A percentile compares a stretch with the other conserved stretches of the same genome.
phyloP scores from a whole-genome alignment of 306 rosid genomes.

The Acacia crassicarpa region DNA sequence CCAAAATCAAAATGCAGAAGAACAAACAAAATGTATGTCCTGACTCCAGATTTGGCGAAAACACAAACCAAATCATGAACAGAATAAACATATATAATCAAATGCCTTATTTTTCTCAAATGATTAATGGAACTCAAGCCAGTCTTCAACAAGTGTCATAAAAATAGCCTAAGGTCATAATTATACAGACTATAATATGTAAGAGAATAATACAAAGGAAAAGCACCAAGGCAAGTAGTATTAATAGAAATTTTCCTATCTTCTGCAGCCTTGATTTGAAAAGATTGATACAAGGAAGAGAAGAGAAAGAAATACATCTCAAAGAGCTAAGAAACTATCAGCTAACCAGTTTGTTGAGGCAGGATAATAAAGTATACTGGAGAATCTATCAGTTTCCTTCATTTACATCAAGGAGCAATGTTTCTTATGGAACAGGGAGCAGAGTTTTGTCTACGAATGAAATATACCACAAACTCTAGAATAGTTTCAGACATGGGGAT shows the following conservation, averaged over 20 bases:
- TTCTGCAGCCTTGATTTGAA: conserved; percentile 41
- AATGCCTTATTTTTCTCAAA: conserved; percentile 4
- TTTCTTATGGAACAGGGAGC: conserved; percentile 35
- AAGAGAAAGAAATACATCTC: conserved; percentile 29
- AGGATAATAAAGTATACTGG: conserved; percentile 14
- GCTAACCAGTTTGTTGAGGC: conserved; percentile 32
- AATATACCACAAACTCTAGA: conserved; percentile 33
- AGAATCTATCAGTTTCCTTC: conserved; percentile 38
- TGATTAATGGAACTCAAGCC: conserved; percentile 1
- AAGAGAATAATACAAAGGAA: conserved; percentile 42
- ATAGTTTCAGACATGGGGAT: conserved; percentile 24
- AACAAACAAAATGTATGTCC: background rate
- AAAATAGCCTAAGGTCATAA: conserved; percentile 43
- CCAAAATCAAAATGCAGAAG: background rate
- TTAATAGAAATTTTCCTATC: conserved; percentile 52
- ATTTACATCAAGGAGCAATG: conserved; percentile 38
- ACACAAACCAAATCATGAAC: background rate
- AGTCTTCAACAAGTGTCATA: conserved; percentile 34
- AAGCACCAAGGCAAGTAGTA: conserved; percentile 42
- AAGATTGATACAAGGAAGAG: conserved; percentile 49
- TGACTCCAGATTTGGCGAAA: background rate
- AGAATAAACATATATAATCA: background rate
- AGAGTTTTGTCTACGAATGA: conserved; percentile 27
- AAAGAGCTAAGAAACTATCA: conserved; percentile 34
- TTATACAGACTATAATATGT: conserved; percentile 38